Conservation (phyloP, 2,329 filamentous ascomycete genomes). For the Fusarium succisae region DNA sequence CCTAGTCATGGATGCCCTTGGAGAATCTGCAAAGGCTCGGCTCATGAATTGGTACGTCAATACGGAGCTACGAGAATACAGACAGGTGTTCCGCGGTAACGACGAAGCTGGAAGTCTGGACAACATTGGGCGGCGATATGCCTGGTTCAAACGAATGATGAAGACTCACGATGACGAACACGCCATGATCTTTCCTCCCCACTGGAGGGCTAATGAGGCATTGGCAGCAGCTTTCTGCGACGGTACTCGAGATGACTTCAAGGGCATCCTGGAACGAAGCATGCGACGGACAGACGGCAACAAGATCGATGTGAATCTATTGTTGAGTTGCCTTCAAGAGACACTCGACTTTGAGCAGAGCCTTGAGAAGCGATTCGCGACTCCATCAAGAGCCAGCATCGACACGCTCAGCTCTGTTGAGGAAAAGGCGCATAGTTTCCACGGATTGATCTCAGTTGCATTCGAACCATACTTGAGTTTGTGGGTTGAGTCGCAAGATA, state of each 20-base stretch:
- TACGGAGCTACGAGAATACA: conserved; percentile 92
- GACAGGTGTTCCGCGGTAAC: conserved; percentile 93
- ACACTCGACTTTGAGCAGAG: conserved; percentile 97
- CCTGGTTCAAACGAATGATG: conserved; percentile 96
- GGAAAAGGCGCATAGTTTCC: conserved; percentile 80
- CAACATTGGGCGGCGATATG: conserved; percentile 93
- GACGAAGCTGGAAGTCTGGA: conserved; percentile 96
- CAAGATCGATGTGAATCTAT: conserved; percentile 86
- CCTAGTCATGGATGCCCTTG: conserved; percentile 92
- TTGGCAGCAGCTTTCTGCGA: conserved; percentile 94
- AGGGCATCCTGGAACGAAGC: conserved; percentile 86
- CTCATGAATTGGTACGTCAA: conserved; percentile 98
- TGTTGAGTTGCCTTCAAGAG: conserved; percentile 90
- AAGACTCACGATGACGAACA: conserved; percentile 97
- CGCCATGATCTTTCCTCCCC: conserved; percentile 82
- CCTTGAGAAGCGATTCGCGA: conserved; percentile 84
- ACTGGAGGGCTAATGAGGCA: conserved; percentile 91
- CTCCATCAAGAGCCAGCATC: conserved; percentile 79
- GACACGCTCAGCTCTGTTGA: conserved; percentile 87
- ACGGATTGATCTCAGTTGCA: conserved; percentile 91
- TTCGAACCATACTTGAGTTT: conserved; percentile 97
- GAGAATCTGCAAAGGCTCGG: conserved; percentile 82
- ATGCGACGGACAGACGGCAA: conserved; percentile 81
- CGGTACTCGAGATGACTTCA: conserved; percentile 94
- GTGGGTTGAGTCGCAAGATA: conserved; percentile 97